These are phyloP conservation scores for Beauveria pseudobassiana DNA, from an alignment of 2,329 filamentous ascomycete genomes.

Conservation along the genomic window DNA sequence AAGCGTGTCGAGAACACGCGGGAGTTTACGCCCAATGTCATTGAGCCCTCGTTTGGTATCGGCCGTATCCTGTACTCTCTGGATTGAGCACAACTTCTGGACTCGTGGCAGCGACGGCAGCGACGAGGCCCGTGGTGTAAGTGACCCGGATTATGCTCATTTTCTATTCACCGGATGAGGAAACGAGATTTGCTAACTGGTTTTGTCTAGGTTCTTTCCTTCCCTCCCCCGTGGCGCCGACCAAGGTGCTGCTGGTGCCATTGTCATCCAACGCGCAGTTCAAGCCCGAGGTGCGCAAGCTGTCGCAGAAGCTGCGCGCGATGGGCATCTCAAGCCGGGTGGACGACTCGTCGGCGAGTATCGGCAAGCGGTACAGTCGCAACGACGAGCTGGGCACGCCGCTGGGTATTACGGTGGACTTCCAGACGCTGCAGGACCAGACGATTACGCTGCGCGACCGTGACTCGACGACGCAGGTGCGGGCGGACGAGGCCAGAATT, in stretches of 20 bases:
- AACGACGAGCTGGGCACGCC: conserved; percentile 96
- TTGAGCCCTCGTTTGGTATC: conserved; percentile 96
- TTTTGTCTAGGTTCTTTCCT: conserved; percentile 40
- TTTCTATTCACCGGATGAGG: background rate
- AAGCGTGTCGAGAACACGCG: conserved; percentile 76
- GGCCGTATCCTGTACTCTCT: conserved; percentile 88
- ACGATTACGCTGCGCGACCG: conserved; percentile 84
- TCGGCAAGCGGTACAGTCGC: conserved; percentile 89
- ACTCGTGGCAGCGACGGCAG: conserved; percentile 57
- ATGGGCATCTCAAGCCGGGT: conserved; percentile 75
- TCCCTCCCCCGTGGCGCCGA: conserved; percentile 71
- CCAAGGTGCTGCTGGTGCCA: conserved; percentile 88
- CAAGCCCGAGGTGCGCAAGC: conserved; percentile 62
- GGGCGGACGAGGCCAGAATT: conserved; percentile 73
- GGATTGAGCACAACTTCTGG: conserved; percentile 93
- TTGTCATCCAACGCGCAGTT: conserved; percentile 77
- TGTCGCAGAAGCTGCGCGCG: conserved; percentile 70
- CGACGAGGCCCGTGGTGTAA: conserved; percentile 74
- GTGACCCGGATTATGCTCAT: conserved; percentile 26
- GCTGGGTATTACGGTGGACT: conserved; percentile 89
- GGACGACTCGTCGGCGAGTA: conserved; percentile 84
- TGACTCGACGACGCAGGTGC: conserved; percentile 85
- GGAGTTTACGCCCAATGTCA: conserved; percentile 91
- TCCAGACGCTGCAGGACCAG: conserved; percentile 85
- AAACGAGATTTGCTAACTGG: conserved; percentile 9